Evolutionary conservation across 371 early-diverging fungal species (phyloP), one percentile per base, ranked within the genome.

Genomic region (Mortierella sp.): DNA sequence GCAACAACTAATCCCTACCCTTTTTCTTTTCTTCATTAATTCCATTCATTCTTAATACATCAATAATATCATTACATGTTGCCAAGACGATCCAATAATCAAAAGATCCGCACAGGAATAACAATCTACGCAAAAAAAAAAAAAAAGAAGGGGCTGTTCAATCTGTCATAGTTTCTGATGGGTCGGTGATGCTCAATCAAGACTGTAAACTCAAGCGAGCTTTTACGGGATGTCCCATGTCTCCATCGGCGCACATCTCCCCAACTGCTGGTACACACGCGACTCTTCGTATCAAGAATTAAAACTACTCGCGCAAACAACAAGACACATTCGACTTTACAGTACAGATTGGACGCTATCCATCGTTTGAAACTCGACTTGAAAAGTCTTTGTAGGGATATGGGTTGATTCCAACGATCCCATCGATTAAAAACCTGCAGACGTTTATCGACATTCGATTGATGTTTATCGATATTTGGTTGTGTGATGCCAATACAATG

Each of bases 401-500:
- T 87, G 87, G 87, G 85, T 86, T 24, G 88, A 87, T 38, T 59
- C 50, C 0, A 83, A 81, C 53, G 0, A 63, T 75, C 11, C 89
- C 92, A 0, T 88, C 88, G 1, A 76, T 88, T 28, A 76, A 81
- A 8, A 90, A 90, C 73, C 70, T 88, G 68, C 87, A 90, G 58
- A 83, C 28, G 28, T 28, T 28, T 28, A 28, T 28, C 28, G 28
- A 28, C 28, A 28, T 28, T 28, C 2, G 28, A 2, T 28, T 28
- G 28, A 28, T 33, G 84, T 83, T 15, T 87, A 2, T 28, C 2
- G 28, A 28, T 33, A 84, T 83, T 15, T 87, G 84, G 72, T 76
- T 90, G 13, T 92, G 92, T 74, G 85, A 88, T 11, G 89, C 90
- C 50, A 88, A 89, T 65, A 58, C 77, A 22, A 85, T n/a, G n/a